Evolutionary conservation across 2,329 filamentous ascomycete genomes (phyloP), one percentile per base, ranked within the genome.

Genomic region (Sclerotinia subarctica): DNA sequence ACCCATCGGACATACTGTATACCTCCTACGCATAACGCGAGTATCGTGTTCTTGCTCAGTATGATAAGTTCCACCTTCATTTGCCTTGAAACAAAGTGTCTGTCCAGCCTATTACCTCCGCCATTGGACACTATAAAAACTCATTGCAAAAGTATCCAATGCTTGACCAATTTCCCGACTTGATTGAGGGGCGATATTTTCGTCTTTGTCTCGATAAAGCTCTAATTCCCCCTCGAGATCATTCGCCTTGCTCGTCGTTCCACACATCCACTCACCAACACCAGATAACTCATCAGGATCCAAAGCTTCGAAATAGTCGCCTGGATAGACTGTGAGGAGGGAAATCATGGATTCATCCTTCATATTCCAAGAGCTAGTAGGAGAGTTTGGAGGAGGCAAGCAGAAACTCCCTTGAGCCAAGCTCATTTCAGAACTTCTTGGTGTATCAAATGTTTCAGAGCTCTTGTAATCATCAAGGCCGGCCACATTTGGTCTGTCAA

Each of bases 371-470:
- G 49, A 54, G 17, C 19, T 54, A 17, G 19, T 44, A 10, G 17
- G 5, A 56, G 47, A 64, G 10, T 56, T 64, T 10, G 32, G 62
- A 15, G 47, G 62, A 54, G 49, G 62, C 1, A 53, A 42, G 19
- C 49, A 54, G n/a, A 29, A 21, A 42, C 21, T 17, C 17, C 5
- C 32, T 19, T 44, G 49, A 29, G 19, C 42, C 26, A 35, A 44
- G 24, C 19, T 56, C 35, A 44, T n/a, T 42, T 24, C 17, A 53
- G 62, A 54, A 24, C 35, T 54, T 8, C 38, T 56, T 32, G 49
- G 49, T 64, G 62, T 64, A 29, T 64, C 15, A 24, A 32, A 56
- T 64, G 35, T 29, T n/a, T 64, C 26, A 21, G 44, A 56, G 6
- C 24, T 56, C 7, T 54, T 42, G 49, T 13, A 64, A 29, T 46